Conservation (phyloP, 2,329 filamentous ascomycete species). For the Ceratocystis ficicola region DNA sequence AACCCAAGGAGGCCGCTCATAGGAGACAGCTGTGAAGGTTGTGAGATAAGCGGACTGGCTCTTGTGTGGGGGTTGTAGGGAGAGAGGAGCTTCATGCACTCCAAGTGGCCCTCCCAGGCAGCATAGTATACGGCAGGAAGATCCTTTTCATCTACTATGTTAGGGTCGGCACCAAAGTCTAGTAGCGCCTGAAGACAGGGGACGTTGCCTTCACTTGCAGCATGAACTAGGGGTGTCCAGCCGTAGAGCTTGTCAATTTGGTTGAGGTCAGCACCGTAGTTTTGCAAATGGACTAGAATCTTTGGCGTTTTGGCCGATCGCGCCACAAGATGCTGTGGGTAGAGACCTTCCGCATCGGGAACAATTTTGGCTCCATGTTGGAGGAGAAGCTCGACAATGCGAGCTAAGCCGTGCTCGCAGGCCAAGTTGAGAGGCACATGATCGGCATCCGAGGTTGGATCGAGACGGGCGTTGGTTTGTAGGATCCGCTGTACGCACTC, state of each 20-base stretch:
- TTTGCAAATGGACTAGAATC: constrained; percentile 65
- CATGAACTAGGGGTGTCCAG: constrained; percentile 94
- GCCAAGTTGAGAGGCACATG: constrained; percentile 91
- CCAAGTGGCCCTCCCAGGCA: constrained; percentile 90
- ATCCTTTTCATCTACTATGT: constrained; percentile 79
- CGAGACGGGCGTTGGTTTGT: constrained; percentile 65
- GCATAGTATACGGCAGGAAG: constrained; percentile 96
- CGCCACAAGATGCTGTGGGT: constrained; percentile 92
- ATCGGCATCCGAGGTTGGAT: constrained; percentile 74
- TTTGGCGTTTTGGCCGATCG: constrained; percentile 72
- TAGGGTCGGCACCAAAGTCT: constrained; percentile 63
- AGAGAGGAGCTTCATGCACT: constrained; percentile 82
- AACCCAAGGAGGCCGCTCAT: constrained; percentile 33
- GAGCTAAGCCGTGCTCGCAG: constrained; percentile 79
- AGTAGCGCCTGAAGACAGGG: constrained; percentile 73
- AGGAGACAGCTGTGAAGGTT: constrained; percentile 30
- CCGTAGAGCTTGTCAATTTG: constrained; percentile 92
- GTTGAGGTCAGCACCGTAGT: constrained; percentile 79
- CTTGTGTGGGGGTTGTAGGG: constrained; percentile 40
- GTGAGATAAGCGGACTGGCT: constrained; percentile 36
- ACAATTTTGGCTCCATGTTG: constrained; percentile 68
- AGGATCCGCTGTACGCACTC: constrained; percentile 71
- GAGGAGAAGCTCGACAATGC: constrained; percentile 74
- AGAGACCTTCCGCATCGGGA: constrained; percentile 91
- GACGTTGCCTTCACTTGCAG: constrained; percentile 90